Evolutionary conservation across 768 basidiomycete species (phyloP), one percentile per base, ranked within the genome.

Genomic region (Pisolithus albus): DNA sequence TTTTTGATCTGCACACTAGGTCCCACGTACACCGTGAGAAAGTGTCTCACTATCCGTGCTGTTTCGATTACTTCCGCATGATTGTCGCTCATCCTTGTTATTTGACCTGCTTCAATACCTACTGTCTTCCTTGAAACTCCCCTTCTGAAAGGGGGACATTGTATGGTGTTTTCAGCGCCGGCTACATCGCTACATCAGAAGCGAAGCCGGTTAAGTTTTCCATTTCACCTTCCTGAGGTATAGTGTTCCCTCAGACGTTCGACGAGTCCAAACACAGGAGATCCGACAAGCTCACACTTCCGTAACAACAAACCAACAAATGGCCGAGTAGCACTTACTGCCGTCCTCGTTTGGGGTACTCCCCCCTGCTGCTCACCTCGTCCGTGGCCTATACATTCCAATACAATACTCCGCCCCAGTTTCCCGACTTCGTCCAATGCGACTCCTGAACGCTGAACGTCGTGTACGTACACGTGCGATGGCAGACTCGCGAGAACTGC

Each of bases 401-500:
- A 64, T 34, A 58, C 23, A n/a, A 66, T 1, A 10, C 39, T 9
- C 64, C 64, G 66, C 16, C 61, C 63, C 36, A 39, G 76, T 59
- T 49, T 73, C 63, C 47, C 64, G 51, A 41, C 53, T 26, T 58
- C 56, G 0, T 11, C 37, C 57, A 59, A 65, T 5, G 54, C 43
- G 41, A 37, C 5, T 59, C 34, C 13, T 34, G 13, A 11, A 15
- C 68, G 18, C 64, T 66, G n/a, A 64, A 61, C 9, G 71, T 72
- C 70, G 9, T 37, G 3, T 3, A 15, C 16, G 24, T 65, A 65
- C 11, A 55, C 55, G 40, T 37, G 51, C 28, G 77, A 55, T 7
- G 84, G 79, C n/a, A 88, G 56, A 7, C 79, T 79, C 6, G 78
- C 70, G 9, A 86, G 67, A n/a, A 84, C 67, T 1, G 70, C 65